phyloP scores from a whole-genome alignment of 768 basidiomycete genomes.

The Boletus tylopilopsis region DNA sequence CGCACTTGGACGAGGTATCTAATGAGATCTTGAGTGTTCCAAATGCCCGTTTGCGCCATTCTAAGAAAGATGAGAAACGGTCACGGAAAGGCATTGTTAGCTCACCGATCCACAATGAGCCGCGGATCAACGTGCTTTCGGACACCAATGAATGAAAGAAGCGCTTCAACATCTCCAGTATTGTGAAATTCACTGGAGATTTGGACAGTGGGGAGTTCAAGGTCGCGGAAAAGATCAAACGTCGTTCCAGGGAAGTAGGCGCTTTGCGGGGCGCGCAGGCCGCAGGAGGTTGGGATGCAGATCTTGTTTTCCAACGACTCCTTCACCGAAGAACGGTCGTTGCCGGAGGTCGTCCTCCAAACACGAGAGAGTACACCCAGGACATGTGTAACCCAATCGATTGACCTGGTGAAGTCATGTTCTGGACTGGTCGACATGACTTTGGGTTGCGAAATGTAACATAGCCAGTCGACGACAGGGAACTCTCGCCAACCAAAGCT shows the following conservation, averaged over 20 bases:
- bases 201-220: no score
- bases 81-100: neutral
- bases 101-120: neutral
- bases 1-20: neutral
- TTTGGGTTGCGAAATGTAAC: constrained; percentile 49
- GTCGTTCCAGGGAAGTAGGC: no score
- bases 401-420: constrained; percentile 58
- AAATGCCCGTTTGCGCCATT: neutral
- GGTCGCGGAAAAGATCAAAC: no score
- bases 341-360: constrained; percentile 45
- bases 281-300: constrained; percentile 49
- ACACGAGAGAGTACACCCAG: constrained; percentile 55
- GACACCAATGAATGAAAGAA: neutral
- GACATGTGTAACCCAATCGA: constrained; percentile 76
- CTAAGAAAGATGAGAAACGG: neutral
- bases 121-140: neutral
- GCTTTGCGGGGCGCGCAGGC: constrained; percentile 55
- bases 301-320: constrained; percentile 23
- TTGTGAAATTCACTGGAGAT: neutral
- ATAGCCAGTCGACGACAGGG: constrained; percentile 65
- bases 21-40: neutral
- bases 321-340: constrained; percentile 23
- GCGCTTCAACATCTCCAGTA: neutral
- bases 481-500: constrained; percentile 79
- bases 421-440: constrained; percentile 37